These are phyloP conservation scores for Curvularia sp. DNA, from an alignment of 2,329 filamentous ascomycete genomes.

Conservation along the genomic window DNA sequence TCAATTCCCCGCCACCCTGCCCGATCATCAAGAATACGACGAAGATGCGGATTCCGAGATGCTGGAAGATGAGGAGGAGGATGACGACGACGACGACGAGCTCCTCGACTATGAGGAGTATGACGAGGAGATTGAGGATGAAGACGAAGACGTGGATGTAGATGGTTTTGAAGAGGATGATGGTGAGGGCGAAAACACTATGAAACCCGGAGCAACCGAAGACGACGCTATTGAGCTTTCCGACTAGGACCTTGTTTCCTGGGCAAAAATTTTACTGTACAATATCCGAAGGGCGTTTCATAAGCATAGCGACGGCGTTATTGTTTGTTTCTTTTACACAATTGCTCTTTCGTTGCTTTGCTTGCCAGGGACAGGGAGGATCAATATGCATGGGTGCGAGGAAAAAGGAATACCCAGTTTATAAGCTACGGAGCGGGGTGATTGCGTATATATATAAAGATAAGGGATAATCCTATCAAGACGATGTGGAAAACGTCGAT, in stretches of 20 bases:
- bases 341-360: background rate
- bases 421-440: background rate
- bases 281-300: background rate
- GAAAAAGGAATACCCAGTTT: slow-evolving; percentile 4
- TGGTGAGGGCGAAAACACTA: slow-evolving; percentile 6
- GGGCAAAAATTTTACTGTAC: background rate
- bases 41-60: slow-evolving; percentile 26
- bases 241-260: slow-evolving; percentile 24
- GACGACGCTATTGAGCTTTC: slow-evolving; percentile 47
- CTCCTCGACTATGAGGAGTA: slow-evolving; percentile 11
- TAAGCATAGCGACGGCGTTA: slow-evolving; percentile 12
- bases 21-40: slow-evolving; percentile 2
- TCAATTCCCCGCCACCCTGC: slow-evolving; percentile 6
- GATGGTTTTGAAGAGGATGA: slow-evolving; percentile 18
- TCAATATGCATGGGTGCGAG: background rate
- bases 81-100: slow-evolving; percentile 12
- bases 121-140: slow-evolving; percentile 12
- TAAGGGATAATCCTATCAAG: background rate
- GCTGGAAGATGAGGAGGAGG: slow-evolving; percentile 22
- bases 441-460: background rate
- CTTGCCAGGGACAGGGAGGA: background rate
- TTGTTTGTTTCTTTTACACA: background rate
- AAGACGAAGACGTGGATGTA: slow-evolving; percentile 22
- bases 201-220: slow-evolving; percentile 34
- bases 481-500: background rate